Base-by-base conservation (phyloP, 2,329 filamentous ascomycete species). In the Apiospora marii region DNA sequence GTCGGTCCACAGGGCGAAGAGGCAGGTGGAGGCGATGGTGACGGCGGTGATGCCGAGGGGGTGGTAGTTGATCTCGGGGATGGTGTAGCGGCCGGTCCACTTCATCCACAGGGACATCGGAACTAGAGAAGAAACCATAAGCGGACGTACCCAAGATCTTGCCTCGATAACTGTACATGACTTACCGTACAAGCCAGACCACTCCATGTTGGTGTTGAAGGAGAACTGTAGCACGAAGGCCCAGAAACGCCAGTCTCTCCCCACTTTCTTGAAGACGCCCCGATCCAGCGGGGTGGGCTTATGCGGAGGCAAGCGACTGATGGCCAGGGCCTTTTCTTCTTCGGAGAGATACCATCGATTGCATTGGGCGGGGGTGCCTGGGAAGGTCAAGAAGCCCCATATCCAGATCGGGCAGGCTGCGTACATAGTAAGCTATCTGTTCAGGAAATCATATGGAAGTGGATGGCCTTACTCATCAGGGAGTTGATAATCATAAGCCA, bases 1-100 rank as follows among this genome's bases (percentile, higher is more conserved):
- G 58, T 74, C 73, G n/a, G 73, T 74, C 24, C 69, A 34, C 8
- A 73, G 68, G 10, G 73, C 73, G 61, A 67, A 74, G 8, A 74
- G 16, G 27, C 67, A 68, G 44, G 73, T 74, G 19, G 61, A 69
- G 7, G 68, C 70, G 37, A 74, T 70, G n/a, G 61, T 68, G 8
- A 74, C 70, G 24, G 73, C 73, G 46, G 67, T 51, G 4, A 72
- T 4, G 48, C 73, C 73, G 2, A 68, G 67, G 19, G 73, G 71
- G 43, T 73, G 72, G 67, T 74, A 69, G 67, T 74, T 74, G 24
- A 74, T 67, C 16, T 74, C 51, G 34, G 51, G 49, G 12, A 74
- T 64, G 37, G 73, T 73, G 61, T 74, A 72, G 34, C 67, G 69
- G 44, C 44, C 58, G 67, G 70, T 71, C 64, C 70, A 68, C 22